These are phyloP conservation scores for Paspalum notatum DNA, from an alignment of 176 grass and related monocot genomes.

Conservation along the genomic window DNA sequence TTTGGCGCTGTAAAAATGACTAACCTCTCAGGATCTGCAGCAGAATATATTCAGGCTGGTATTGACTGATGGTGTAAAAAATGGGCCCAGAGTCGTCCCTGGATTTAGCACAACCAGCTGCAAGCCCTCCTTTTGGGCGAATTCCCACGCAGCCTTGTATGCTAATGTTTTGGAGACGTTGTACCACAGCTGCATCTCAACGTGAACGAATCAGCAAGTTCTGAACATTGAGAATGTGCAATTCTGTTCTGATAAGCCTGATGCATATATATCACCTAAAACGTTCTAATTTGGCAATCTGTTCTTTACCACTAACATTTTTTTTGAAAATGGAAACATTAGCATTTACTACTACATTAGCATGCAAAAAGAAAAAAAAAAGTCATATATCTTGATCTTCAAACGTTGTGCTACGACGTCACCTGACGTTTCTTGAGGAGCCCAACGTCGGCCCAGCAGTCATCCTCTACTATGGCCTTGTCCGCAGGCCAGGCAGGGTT, in stretches of 20 bases:
- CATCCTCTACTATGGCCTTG: slow-evolving; percentile 37
- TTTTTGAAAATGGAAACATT: no score
- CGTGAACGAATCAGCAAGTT: not conserved
- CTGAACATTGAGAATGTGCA: not conserved
- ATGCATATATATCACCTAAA: no score
- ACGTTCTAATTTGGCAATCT: not conserved
- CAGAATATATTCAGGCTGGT: slow-evolving; percentile 31
- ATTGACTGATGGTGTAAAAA: slow-evolving; percentile 36
- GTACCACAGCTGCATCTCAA: slow-evolving; percentile 54
- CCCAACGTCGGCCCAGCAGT: slow-evolving; percentile 67
- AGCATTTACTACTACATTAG: not conserved
- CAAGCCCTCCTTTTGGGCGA: slow-evolving; percentile 48
- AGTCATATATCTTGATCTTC: no score
- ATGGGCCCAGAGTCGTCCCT: slow-evolving; percentile 49
- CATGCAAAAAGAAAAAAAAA: not conserved
- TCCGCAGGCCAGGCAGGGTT: slow-evolving; percentile 56
- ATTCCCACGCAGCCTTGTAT: slow-evolving; percentile 64
- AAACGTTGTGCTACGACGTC: no score
- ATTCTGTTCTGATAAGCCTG: no score
- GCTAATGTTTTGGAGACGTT: slow-evolving; percentile 63
- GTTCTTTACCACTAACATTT: not conserved
- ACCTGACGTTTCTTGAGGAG: slow-evolving; percentile 58
- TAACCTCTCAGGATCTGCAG: slow-evolving; percentile 42
- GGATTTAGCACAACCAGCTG: slow-evolving; percentile 62
- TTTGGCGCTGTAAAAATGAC: not conserved